phyloP scores from a whole-genome alignment of 345 rosid genomes.

The Citrus mangshanensis region DNA sequence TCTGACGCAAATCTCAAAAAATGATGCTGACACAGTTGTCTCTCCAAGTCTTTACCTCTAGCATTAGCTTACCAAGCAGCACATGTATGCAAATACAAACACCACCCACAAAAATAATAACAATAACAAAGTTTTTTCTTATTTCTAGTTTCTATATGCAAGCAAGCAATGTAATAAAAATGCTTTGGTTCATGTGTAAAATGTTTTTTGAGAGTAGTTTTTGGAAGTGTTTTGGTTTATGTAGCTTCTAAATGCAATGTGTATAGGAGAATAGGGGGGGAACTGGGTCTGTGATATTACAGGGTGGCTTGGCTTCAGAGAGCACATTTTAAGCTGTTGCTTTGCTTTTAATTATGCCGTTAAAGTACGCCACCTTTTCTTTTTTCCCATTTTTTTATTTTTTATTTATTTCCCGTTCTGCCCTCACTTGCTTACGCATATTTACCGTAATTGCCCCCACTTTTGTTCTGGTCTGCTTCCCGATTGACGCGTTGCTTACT shows the following conservation, averaged over 20 bases:
- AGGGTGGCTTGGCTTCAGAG: conserved; percentile 24
- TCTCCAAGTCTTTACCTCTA: conserved; percentile 5
- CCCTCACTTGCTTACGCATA: background rate
- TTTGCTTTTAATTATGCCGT: conserved; percentile 28
- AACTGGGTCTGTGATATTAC: background rate
- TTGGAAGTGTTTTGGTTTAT: too few species aligned
- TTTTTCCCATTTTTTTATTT: background rate
- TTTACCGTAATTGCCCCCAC: conserved; percentile 6
- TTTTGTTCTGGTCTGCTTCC: background rate
- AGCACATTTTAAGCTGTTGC: background rate
- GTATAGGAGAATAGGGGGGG: too few species aligned
- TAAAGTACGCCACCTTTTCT: conserved; percentile 38
- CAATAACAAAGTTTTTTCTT: background rate
- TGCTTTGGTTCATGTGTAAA: too few species aligned
- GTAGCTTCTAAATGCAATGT: too few species aligned
- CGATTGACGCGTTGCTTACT: conserved; percentile 12
- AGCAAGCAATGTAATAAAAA: background rate
- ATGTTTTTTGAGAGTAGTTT: too few species aligned
- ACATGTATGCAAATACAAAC: background rate
- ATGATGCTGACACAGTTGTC: conserved; percentile 47
- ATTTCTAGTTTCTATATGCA: background rate
- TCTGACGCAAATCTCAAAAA: conserved; percentile 51
- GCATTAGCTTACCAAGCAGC: background rate
- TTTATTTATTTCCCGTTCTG: conserved; percentile 13
- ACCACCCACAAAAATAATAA: background rate